phyloP scores from a whole-genome alignment of 2,329 filamentous ascomycete species.

The Phoma herbarum region DNA sequence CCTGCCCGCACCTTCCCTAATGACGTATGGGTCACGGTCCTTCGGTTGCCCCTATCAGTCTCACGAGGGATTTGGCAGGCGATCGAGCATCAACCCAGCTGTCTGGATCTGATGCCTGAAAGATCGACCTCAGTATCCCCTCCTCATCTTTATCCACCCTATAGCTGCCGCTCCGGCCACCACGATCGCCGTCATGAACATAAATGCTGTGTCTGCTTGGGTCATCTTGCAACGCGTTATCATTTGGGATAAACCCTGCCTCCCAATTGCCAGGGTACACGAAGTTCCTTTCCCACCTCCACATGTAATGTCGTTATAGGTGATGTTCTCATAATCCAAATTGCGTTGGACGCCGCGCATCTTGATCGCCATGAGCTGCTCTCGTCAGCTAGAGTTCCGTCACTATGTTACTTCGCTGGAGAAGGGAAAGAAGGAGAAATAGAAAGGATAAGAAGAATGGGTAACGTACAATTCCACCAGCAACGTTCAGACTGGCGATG shows the following conservation, averaged over 20 bases:
- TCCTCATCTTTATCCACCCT: slow-evolving; percentile 4
- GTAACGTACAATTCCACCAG: slow-evolving; percentile 32
- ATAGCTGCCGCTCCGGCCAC: slow-evolving; percentile 13
- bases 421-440: no score
- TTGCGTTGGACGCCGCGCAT: slow-evolving; percentile 27
- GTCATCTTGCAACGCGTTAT: slow-evolving; percentile 30
- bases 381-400: not conserved
- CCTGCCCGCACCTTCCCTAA: not conserved
- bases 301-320: slow-evolving; percentile 26
- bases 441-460: not conserved
- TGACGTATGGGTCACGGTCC: not conserved
- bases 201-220: slow-evolving; percentile 39
- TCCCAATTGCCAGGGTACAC: no score
- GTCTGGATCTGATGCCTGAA: not conserved
- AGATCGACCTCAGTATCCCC: not conserved
- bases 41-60: not conserved
- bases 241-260: no score
- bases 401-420: no score
- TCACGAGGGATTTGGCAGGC: not conserved
- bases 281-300: slow-evolving; percentile 20
- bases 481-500: slow-evolving; percentile 24
- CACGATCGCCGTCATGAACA: slow-evolving; percentile 34
- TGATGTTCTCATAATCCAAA: no score
- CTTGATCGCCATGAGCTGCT: slow-evolving; percentile 33
- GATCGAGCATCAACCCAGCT: not conserved